Conservation (phyloP, 805 yeast genomes). For the Wickerhamomyces bovis region DNA sequence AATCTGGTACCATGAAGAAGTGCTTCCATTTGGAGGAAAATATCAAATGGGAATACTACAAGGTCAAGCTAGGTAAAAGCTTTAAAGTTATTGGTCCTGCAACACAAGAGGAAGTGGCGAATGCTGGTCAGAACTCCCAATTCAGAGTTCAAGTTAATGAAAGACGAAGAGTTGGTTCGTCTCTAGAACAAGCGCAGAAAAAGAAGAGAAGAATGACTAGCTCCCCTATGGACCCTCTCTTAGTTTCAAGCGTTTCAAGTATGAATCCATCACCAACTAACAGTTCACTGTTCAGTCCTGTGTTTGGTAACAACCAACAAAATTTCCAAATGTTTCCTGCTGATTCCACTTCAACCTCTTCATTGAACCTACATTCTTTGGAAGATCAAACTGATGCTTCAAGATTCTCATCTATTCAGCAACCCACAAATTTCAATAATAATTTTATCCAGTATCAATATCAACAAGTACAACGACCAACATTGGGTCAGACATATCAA, state of each 20-base stretch:
- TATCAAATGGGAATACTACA: conserved; percentile 6
- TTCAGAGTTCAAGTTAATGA: not conserved
- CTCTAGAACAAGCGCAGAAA: not conserved
- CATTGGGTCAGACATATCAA: not conserved
- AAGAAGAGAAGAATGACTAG: not conserved
- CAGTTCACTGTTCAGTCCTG: not conserved
- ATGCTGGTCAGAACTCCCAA: not conserved
- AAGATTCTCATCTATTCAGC: not conserved
- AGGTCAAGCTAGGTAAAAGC: conserved; percentile 11
- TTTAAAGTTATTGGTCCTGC: conserved; percentile 11
- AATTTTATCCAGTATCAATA: not conserved
- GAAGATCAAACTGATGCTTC: not conserved
- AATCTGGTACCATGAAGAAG: conserved; percentile 4
- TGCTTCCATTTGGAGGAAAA: conserved; percentile 15
- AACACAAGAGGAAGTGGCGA: not conserved
- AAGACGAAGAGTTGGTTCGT: not conserved
- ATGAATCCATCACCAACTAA: not conserved
- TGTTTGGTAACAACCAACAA: not conserved
- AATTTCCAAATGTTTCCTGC: not conserved
- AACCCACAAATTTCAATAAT: too few species aligned
- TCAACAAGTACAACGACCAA: not conserved
- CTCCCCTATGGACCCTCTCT: not conserved
- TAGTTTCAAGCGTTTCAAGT: not conserved
- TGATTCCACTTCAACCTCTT: not conserved
- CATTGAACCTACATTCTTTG: not conserved